Evolutionary conservation across 306 rosid species (phyloP).

Genomic region (Rosa chinensis): DNA sequence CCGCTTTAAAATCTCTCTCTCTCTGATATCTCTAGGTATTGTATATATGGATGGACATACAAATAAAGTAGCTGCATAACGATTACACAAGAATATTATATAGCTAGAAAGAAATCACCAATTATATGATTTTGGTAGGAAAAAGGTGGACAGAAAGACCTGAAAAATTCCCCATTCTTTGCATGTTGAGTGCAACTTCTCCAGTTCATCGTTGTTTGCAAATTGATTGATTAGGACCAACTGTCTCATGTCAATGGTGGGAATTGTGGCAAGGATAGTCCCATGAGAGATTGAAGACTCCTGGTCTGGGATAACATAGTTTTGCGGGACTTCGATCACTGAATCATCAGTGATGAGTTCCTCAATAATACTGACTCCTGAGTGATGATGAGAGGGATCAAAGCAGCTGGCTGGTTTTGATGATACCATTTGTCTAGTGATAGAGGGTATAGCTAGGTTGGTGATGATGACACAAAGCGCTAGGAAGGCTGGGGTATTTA

Average conservation of each 20-base stretch:
- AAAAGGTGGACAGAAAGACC: slow-evolving; percentile 31
- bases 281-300: neutral
- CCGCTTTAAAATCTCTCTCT: neutral
- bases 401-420: neutral
- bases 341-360: neutral
- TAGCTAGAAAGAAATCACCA: neutral
- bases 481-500: neutral
- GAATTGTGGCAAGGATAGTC: slow-evolving; percentile 28
- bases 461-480: neutral
- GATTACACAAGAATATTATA: neutral
- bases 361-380: neutral
- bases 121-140: neutral
- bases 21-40: neutral
- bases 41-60: neutral
- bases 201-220: slow-evolving; percentile 32
- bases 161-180: slow-evolving; percentile 82
- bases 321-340: neutral
- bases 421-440: neutral
- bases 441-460: neutral
- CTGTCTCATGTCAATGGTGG: slow-evolving; percentile 51
- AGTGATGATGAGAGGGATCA: neutral
- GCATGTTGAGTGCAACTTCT: slow-evolving; percentile 55
- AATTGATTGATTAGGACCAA: slow-evolving; percentile 16
- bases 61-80: neutral
- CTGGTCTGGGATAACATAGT: neutral